Base-by-base conservation (phyloP, 345 rosid species). In the Hypericum perforatum region DNA sequence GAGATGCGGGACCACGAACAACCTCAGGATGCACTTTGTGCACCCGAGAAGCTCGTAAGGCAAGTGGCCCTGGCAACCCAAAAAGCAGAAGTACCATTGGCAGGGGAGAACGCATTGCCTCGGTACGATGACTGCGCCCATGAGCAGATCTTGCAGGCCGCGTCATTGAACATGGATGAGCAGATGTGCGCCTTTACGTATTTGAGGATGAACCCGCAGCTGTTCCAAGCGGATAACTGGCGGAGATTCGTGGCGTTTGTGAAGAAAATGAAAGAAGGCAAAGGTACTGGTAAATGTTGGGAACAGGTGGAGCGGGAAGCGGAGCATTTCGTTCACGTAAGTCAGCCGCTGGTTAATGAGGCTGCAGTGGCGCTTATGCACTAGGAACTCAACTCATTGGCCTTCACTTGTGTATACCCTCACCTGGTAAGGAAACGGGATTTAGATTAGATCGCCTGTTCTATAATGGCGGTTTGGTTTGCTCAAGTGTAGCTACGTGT, bases 1-100 rank as follows among this genome's bases (percentile, higher is more conserved):
- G 96, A 92, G 58, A 92, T 92, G 98, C 81, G 88, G 6, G 96
- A 92, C 67, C 89, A 92, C 9, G 98, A 92, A 56, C 98, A 92
- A 65, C 96, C 98, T 5, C 96, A 92, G 63, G 82, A 87, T 14
- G 98, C 96, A 0, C 85, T 82, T 0, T 92, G 95, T 41, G 81
- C 96, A 8, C 98, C 98, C 0, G 96, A 88, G 81, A 85, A 81
- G 77, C 86, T 92, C 37, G 96, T 92, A n/a, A 85, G 46, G 80
- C 96, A 92, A 66, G 96, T 88, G 44, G 86, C 86, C 50, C 36
- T 80, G 58, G 96, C 96, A 8, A 81, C 96, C 5, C 68, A 55
- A 39, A 74, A 69, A 52, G 86, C 95, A 8, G 64, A 71, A 29
- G 88, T 83, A 42, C 90, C 86, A 0, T 79, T 92, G n/a, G 98